Base-by-base conservation (phyloP, 2,329 filamentous ascomycete genomes). In the Helicocarpus griseus region DNA sequence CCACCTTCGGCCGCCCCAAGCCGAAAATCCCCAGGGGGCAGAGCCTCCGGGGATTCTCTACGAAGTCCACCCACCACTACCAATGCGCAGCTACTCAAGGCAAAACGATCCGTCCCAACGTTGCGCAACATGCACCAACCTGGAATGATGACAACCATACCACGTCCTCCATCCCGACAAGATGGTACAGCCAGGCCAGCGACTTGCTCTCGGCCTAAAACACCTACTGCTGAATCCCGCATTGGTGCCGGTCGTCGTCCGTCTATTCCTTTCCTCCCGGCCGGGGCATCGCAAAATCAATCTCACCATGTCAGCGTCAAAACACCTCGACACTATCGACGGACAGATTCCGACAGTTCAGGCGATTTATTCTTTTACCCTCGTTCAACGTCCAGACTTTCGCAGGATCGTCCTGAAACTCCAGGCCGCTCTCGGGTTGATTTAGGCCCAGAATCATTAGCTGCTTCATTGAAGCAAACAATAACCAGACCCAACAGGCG, bases 221-320 rank as follows among this genome's bases (percentile, higher is more conserved):
- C 87, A 1, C 86, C 87, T 0, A 76, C 84, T 7, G 47, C 35
- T 24, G 72, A 73, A 31, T 63, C 64, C 33, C 68, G 69, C 31
- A 50, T 66, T 33, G 58, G 53, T 21, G 59, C 62, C 1, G 78
- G 71, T 21, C 76, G 81, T 56, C 84, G 82, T 66, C 73, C 79
- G 48, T 80, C 81, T 40, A 70, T 80, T 13, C 88, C 90, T 6
- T 95, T 95, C 63, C 69, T 95, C 43, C 87, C 89, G 28, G 85
- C 87, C 39, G 88, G 89, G 29, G 78, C 78, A 28, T 85, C 86
- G 11, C 80, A 80, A 55, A 78, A 80, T 21, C 86, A 89, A 64
- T 88, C 87, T 9, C 86, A 95, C 57, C 86, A 95, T 70, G 76
- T 86, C 56, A 80, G 79, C 46, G 76, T 86, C 39, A 95, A 89